Percentiles rank a stretch among this genome's conserved stretches.
Evolutionary conservation across 2,329 filamentous ascomycete genomes (phyloP).

Genomic region (Phyllosticta ampelicida): DNA sequence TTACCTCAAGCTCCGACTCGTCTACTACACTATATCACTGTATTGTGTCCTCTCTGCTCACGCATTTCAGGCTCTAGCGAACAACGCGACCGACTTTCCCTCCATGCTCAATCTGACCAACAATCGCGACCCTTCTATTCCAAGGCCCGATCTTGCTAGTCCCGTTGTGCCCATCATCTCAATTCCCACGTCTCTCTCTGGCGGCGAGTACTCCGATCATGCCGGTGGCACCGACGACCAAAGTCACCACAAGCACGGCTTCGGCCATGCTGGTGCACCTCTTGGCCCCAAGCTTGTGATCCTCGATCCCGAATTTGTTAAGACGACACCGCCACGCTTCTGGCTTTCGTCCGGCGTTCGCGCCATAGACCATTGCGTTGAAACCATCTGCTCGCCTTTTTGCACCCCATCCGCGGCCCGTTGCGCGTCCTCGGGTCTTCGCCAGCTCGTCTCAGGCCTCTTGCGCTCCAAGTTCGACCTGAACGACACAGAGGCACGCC

Average conservation of each 20-base stretch:
- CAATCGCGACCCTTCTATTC: conserved; percentile 12
- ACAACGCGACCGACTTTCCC: conserved; percentile 7
- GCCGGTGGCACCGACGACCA: conserved; percentile 31
- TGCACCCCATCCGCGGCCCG: conserved; percentile 24
- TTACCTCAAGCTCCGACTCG: background rate
- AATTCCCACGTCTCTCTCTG: conserved; percentile 33
- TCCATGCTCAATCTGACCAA: conserved; percentile 37
- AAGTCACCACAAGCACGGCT: conserved; percentile 16
- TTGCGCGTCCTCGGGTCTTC: conserved; percentile 30
- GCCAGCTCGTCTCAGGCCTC: conserved; percentile 33
- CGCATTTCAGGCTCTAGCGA: background rate
- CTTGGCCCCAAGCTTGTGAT: conserved; percentile 43
- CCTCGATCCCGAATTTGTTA: conserved; percentile 43
- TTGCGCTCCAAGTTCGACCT: conserved; percentile 27
- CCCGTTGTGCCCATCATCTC: conserved; percentile 27
- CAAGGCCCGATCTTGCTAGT: conserved; percentile 1
- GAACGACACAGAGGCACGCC: conserved; percentile 35
- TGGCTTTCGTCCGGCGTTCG: conserved; percentile 51
- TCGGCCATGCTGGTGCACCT: conserved; percentile 13
- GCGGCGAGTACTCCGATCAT: conserved; percentile 30
- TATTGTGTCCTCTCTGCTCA: background rate
- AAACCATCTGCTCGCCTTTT: conserved; percentile 39
- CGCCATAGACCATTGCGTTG: conserved; percentile 47
- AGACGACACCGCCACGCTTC: conserved; percentile 40
- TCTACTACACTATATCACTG: background rate